Conservation (phyloP, 169 alveolate species). For the Plasmodium malariae region DNA sequence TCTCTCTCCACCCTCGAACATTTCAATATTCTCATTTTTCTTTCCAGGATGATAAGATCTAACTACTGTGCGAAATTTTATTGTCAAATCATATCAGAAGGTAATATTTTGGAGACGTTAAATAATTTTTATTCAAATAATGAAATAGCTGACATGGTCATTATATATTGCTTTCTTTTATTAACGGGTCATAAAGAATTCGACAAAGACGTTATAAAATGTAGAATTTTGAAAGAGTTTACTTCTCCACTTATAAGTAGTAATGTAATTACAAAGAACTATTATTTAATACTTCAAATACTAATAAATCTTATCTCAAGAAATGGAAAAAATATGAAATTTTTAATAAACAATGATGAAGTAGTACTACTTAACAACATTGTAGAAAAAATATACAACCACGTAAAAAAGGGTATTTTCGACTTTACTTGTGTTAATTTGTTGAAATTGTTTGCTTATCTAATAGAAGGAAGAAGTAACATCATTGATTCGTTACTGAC, state of each 20-base stretch:
- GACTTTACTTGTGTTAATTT: conserved; percentile 34
- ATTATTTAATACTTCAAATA: conserved; percentile 28
- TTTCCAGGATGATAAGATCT: conserved; percentile 4
- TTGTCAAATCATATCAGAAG: conserved; percentile 9
- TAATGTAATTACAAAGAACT: background rate
- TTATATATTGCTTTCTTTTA: conserved; percentile 34
- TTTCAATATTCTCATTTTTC: background rate
- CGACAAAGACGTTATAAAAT: conserved; percentile 23
- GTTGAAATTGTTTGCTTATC: conserved; percentile 35
- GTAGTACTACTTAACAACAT: conserved; percentile 7
- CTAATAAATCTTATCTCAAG: conserved; percentile 16
- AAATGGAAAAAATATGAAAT: background rate
- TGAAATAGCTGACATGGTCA: conserved; percentile 11
- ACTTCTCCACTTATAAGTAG: background rate
- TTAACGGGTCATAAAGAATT: conserved; percentile 39
- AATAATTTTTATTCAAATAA: conserved; percentile 8
- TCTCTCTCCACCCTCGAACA: background rate
- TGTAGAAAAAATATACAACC: conserved; percentile 10
- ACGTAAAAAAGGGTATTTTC: conserved; percentile 12
- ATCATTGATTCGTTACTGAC: background rate
- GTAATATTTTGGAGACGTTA: conserved; percentile 17
- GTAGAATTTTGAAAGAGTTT: conserved; percentile 36
- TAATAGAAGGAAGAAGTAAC: conserved; percentile 9
- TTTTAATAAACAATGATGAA: conserved; percentile 11
- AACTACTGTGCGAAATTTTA: conserved; percentile 9